phyloP scores from a whole-genome alignment of 805 yeast genomes.

The Torulaspora franciscae region DNA sequence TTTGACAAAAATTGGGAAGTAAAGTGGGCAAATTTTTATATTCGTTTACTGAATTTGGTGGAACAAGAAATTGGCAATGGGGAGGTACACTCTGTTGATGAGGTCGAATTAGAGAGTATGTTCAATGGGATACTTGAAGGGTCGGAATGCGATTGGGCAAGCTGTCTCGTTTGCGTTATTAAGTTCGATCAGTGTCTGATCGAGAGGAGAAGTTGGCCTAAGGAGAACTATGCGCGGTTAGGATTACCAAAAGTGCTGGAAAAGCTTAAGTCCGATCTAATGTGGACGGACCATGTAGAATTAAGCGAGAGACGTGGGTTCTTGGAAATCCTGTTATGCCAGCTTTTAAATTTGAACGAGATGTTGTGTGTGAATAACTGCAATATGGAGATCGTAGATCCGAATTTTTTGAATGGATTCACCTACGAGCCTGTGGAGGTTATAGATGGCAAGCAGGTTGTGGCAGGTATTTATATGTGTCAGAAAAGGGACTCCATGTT shows the following conservation, averaged over 20 bases:
- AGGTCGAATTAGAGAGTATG: conserved; percentile 7
- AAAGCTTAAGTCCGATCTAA: conserved; percentile 3
- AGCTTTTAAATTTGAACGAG: conserved; percentile 14
- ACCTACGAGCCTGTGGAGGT: background rate
- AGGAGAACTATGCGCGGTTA: background rate
- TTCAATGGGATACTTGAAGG: background rate
- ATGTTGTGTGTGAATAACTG: conserved; percentile 10
- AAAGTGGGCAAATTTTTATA: conserved; percentile 22
- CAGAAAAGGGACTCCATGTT: conserved; percentile 7
- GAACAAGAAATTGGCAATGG: conserved; percentile 6
- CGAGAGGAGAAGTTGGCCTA: conserved; percentile 8
- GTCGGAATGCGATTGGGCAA: background rate
- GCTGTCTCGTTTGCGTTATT: conserved; percentile 10
- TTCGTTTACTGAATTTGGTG: conserved; percentile 17
- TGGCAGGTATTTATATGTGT: conserved; percentile 2
- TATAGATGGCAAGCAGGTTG: background rate
- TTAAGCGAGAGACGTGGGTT: conserved; percentile 9
- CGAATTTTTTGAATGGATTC: conserved; percentile 11
- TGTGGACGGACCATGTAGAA: background rate
- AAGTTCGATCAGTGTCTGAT: conserved; percentile 13
- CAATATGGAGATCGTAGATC: background rate
- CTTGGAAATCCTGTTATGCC: conserved; percentile 14
- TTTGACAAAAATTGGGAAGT: conserved; percentile 26
- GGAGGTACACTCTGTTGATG: conserved; percentile 1
- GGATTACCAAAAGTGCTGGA: conserved; percentile 1